phyloP scores from a whole-genome alignment of 148 eudicot genomes.

The Heliamphora exappendiculata region DNA sequence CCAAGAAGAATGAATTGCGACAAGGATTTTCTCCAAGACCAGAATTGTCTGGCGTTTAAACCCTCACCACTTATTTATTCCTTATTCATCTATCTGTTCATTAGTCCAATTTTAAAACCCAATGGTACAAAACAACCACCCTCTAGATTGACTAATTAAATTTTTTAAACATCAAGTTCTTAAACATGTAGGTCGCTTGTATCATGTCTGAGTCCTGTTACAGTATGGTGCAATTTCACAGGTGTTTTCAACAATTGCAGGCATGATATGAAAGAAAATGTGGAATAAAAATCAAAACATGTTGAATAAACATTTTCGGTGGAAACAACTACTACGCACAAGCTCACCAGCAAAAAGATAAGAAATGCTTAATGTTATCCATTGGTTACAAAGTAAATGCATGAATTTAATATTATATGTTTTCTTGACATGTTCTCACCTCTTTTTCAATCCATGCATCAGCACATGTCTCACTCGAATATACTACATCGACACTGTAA shows the following conservation, averaged over 20 bases:
- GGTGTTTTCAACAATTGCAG: neutral
- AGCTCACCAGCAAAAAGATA: neutral
- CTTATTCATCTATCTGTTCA: neutral
- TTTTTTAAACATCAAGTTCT: neutral
- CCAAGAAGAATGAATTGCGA: neutral
- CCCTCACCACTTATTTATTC: neutral
- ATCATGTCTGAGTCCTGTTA: neutral
- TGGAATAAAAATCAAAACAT: neutral
- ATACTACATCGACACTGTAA: conserved; percentile 84
- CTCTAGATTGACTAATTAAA: neutral
- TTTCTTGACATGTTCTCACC: conserved; percentile 32
- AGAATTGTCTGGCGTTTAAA: neutral
- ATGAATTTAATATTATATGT: neutral
- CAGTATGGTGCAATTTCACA: neutral
- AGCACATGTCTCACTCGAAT: conserved; percentile 73
- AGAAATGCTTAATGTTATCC: conserved; percentile 6
- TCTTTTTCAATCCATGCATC: conserved; percentile 99
- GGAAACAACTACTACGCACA: neutral
- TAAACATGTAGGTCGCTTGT: neutral
- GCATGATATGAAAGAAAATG: neutral
- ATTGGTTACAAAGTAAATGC: neutral
- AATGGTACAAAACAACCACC: neutral
- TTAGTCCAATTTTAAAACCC: neutral
- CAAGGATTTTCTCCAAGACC: neutral
- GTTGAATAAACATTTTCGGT: neutral